Base-by-base conservation (phyloP, 2,329 filamentous ascomycete species). In the Ophiostoma pallidulum region DNA sequence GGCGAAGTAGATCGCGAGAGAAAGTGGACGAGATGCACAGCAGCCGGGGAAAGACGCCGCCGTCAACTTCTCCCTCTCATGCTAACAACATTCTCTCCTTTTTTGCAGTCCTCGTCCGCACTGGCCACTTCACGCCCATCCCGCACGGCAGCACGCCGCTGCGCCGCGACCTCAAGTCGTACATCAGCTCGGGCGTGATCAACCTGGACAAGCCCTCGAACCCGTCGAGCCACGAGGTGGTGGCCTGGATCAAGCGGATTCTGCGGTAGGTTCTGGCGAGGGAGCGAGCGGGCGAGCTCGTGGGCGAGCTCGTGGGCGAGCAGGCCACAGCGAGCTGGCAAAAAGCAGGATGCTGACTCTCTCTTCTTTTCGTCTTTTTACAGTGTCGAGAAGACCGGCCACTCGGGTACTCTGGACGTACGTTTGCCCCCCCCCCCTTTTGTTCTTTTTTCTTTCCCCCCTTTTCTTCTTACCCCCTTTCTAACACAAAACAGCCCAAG, bases 211-310 rank as follows among this genome's bases (percentile, higher is more conserved):
- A 94, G 74, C 92, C 91, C 49, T 94, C 90, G 45, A 98, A 98
- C 74, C 91, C 91, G 47, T 96, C 90, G 57, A 92, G 85, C 62
- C 92, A 98, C 77, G 92, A 98, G 75, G 92, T 98, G 57, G 92
- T 98, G 63, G 91, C 92, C 57, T 98, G 92, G 92, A 86, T 97
- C 59, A 98, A 98, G 83, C 84, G 91, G 60, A 97, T 97, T 61
- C 77, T 98, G 48, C 83, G 85, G 84, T 89, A 79, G 55, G 69
- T 62, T 43, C 4, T 4, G n/a, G n/a, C n/a, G n/a, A n/a, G n/a
- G n/a, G n/a, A n/a, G n/a, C n/a, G n/a, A n/a, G n/a, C n/a, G n/a
- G n/a, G n/a, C n/a, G n/a, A n/a, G n/a, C n/a, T n/a, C n/a, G n/a
- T n/a, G n/a, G n/a, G n/a, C n/a, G n/a, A n/a, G n/a, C n/a, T n/a